Base-by-base conservation (phyloP, 2,329 filamentous ascomycete species). In the Xylaria sp. region DNA sequence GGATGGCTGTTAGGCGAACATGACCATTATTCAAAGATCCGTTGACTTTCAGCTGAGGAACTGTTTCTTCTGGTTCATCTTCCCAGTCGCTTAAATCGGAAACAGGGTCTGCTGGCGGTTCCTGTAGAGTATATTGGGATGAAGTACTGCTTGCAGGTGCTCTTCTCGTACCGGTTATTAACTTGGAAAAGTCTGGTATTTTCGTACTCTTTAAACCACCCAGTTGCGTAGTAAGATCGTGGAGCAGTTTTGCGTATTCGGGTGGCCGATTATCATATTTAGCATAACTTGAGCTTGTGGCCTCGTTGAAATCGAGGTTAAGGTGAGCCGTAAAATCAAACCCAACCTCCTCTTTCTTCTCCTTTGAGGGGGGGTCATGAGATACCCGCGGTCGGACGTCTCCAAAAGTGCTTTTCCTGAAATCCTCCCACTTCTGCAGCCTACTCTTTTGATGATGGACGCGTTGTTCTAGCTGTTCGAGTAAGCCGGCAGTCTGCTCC, bases 351-450 rank as follows among this genome's bases (percentile, higher is more conserved):
- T 77, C 83, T n/a, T 74, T 66, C 75, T 76, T 43, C 64, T 70
- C 30, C 68, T 77, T 62, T 67, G 67, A 36, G 63, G 63, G 18
- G 64, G 60, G 46, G 69, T 77, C 30, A 62, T 60, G 60, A 75
- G 74, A 62, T 32, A 74, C 70, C 0, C 71, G 72, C 2, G 74
- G 75, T n/a, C 45, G 65, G 4, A 68, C 68, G 12, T 80, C 76
- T 1, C 81, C 80, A 25, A 85, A 84, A 67, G 85, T 79, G 20
- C 79, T 80, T 71, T 83, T 80, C 69, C 87, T 83, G 69, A 93
- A 93, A n/a, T 83, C 83, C 72, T 91, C 86, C 94, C 93, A 97
- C 77, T 86, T 89, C 60, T 87, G 84, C 32, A 97, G 78, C 45
- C 93, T 87, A 52, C 86, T 84, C 62, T 86, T 86, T 73, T 97